phyloP scores from a whole-genome alignment of 108 stramenopile species.

The Cylindrotheca closterium region DNA sequence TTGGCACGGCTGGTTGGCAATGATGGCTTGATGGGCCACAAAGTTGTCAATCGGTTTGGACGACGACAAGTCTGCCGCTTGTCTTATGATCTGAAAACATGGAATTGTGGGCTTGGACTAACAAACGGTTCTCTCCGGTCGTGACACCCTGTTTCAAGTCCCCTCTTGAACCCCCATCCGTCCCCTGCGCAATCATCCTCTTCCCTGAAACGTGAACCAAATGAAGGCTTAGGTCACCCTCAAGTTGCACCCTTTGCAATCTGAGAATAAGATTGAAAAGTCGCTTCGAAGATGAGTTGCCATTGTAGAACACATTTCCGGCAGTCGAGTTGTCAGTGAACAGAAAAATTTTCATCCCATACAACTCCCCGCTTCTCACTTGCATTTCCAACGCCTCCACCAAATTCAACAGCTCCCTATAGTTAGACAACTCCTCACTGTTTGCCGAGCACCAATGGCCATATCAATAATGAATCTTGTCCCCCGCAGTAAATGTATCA shows the following conservation, averaged over 20 bases:
- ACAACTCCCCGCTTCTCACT: constrained; percentile 11
- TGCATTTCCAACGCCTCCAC: constrained; percentile 30
- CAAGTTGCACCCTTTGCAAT: constrained; percentile 11
- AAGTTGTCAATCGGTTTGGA: too few species aligned
- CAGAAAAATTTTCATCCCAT: constrained; percentile 32
- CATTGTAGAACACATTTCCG: constrained; percentile 37
- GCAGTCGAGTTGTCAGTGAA: constrained; percentile 51
- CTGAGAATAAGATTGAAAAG: constrained; percentile 30
- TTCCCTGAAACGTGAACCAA: constrained; percentile 42
- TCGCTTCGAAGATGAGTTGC: constrained; percentile 24
- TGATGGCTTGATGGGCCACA: too few species aligned
- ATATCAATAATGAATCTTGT: constrained; percentile 1
- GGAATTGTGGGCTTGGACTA: too few species aligned
- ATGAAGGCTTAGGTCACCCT: constrained; percentile 7
- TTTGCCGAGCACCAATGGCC: constrained; percentile 11
- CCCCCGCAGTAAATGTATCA: not conserved
- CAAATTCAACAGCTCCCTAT: constrained; percentile 24
- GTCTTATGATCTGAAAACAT: too few species aligned
- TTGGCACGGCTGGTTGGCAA: too few species aligned
- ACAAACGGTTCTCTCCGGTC: constrained; percentile 23
- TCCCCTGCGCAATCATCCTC: constrained; percentile 36
- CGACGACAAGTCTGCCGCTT: too few species aligned
- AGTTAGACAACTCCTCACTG: constrained; percentile 34
- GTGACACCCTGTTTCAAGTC: constrained; percentile 39
- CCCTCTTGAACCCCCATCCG: constrained; percentile 40